Base-by-base conservation (phyloP, 2,329 filamentous ascomycete genomes). In the Dactylellina drechsleri region DNA sequence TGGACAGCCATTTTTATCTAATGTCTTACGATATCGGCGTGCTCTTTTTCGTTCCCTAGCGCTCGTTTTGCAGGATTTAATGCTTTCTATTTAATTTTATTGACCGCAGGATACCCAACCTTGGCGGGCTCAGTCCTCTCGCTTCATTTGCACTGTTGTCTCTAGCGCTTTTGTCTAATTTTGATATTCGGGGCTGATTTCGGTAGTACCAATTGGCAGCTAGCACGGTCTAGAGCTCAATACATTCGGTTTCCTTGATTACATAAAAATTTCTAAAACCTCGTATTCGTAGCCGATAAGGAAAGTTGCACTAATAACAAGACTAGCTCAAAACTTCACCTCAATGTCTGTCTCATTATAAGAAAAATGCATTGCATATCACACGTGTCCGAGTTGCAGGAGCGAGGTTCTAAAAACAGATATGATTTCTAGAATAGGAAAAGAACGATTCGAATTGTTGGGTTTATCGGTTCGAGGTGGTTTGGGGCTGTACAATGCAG, bases 41-140 rank as follows among this genome's bases (percentile, higher is more conserved):
- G 10, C 31, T 23, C n/a, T 36, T 36, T 70, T 40, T 43, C 40
- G 28, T 36, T 57, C 43, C 40, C 28, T 15, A 68, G 65, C 65
- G 49, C 57, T 68, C 66, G 66, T 56, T 70, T 36, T 70, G 23
- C 20, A 13, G 12, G 16, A 47, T n/a, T 18, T 41, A 16, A 40
- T 56, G 54, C 47, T 45, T 18, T 31, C 15, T 15, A 15, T 62
- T 50, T 49, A 13, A 36, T 52, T 52, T 61, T 23, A 12, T 62
- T 61, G n/a, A 28, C 54, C 41, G 62, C 66, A 70, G 57, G 66
- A 70, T 70, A 70, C 66, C 65, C 66, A 36, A 28, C 49, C 53
- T 41, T 56, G 28, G 56, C 26, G 43, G 65, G 65, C 36, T 59
- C 56, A 54, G 52, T 60, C 40, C 65, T 68, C 65, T 68, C 65